Conservation (phyloP, 2,329 filamentous ascomycete genomes). For the Ophiostoma tasmaniense region DNA sequence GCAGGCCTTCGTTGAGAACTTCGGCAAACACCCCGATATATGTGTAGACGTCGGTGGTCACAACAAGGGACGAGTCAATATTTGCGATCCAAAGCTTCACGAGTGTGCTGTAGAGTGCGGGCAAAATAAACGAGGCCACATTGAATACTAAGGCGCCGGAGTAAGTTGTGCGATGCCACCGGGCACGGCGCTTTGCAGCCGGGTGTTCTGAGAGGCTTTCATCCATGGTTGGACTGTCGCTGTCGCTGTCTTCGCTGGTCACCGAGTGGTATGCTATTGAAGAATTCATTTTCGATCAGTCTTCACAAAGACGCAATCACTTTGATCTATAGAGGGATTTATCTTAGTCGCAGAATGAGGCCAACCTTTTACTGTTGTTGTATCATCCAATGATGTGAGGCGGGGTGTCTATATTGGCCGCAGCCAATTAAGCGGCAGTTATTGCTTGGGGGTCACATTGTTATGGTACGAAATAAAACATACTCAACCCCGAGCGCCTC, state of each 20-base stretch:
- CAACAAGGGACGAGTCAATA: constrained; percentile 54
- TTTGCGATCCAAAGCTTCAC: constrained; percentile 63
- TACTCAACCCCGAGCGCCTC: not conserved
- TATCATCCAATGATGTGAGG: not conserved
- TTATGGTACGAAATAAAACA: not conserved
- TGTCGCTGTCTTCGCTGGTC: not conserved
- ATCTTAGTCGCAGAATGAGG: not conserved
- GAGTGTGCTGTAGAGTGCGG: constrained; percentile 58
- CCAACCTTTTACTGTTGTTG: not conserved
- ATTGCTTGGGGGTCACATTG: not conserved
- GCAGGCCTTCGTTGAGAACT: constrained; percentile 64
- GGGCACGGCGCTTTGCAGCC: not conserved
- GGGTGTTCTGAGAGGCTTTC: not conserved
- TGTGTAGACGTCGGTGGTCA: constrained; percentile 58
- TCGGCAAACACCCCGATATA: constrained; percentile 61
- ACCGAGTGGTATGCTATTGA: not conserved
- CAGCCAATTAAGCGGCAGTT: too few species aligned
- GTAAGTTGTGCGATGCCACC: constrained; percentile 32
- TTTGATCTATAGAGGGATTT: not conserved
- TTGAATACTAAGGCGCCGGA: constrained; percentile 55
- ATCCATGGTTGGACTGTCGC: not conserved
- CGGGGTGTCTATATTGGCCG: not conserved
- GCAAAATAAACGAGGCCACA: constrained; percentile 51
- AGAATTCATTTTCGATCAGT: not conserved
- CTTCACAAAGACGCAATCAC: not conserved